phyloP scores from a whole-genome alignment of 192 early-diverging fungal genomes.

The Chytriomyces sp. region DNA sequence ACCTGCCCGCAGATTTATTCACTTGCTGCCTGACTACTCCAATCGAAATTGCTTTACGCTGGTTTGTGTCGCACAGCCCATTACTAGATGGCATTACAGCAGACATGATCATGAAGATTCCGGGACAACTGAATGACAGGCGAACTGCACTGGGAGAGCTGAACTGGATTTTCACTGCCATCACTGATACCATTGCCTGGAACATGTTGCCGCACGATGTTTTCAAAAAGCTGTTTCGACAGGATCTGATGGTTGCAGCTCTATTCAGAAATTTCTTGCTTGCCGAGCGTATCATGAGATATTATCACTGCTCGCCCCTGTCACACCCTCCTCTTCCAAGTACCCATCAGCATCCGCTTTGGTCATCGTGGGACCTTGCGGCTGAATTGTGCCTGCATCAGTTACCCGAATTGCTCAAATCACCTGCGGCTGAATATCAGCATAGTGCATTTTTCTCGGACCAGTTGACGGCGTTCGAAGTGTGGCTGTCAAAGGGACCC shows the following conservation, averaged over 20 bases:
- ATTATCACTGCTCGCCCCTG: conserved; percentile 89
- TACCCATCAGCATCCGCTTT: conserved; percentile 95
- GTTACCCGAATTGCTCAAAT: conserved; percentile 75
- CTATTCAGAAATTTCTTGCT: conserved; percentile 95
- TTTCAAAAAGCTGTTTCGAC: conserved; percentile 90
- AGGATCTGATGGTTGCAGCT: conserved; percentile 90
- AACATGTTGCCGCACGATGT: conserved; percentile 84
- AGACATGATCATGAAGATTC: conserved; percentile 86
- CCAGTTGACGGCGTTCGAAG: conserved; percentile 96
- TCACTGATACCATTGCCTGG: conserved; percentile 99
- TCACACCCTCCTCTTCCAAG: conserved; percentile 81
- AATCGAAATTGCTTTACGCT: conserved; percentile 88
- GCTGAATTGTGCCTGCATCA: conserved; percentile 93
- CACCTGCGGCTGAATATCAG: conserved; percentile 64
- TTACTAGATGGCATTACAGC: conserved; percentile 72
- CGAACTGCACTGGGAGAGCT: conserved; percentile 95
- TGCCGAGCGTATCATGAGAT: conserved; percentile 94
- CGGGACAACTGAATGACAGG: conserved; percentile 87
- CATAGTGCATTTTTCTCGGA: conserved; percentile 92
- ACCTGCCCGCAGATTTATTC: conserved; percentile 96
- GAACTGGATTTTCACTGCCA: conserved; percentile 98
- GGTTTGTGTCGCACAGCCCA: conserved; percentile 88
- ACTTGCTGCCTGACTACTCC: conserved; percentile 96
- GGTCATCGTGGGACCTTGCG: conserved; percentile 93
- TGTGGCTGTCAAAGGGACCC: conserved; percentile 86